These are phyloP conservation scores for Xylaria sp. DNA, from an alignment of 2,329 filamentous ascomycete genomes.

Conservation along the genomic window DNA sequence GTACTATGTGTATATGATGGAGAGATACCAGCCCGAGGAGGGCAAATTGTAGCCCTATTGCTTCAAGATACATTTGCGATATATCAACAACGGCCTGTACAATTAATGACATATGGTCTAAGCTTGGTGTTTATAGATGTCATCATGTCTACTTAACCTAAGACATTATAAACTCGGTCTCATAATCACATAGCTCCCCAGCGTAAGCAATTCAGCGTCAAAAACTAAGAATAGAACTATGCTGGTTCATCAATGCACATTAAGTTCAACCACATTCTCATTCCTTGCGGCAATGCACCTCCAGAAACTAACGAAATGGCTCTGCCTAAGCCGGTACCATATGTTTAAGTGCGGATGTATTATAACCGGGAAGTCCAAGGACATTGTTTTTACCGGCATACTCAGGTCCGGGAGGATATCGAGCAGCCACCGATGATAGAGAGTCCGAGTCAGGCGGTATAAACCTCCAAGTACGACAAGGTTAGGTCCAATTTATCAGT, in stretches of 20 bases:
- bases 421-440: background rate
- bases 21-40: background rate
- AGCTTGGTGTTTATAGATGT: conserved; percentile 15
- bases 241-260: background rate
- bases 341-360: background rate
- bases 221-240: background rate
- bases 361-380: background rate
- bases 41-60: background rate
- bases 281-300: background rate
- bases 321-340: background rate
- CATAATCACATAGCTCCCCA: too few species aligned
- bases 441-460: background rate
- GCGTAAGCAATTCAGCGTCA: background rate
- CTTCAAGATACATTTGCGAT: background rate
- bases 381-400: background rate
- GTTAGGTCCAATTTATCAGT: background rate
- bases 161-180: background rate
- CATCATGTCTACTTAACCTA: background rate
- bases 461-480: background rate
- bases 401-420: background rate
- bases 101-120: background rate
- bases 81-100: conserved; percentile 5
- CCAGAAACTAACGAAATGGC: background rate
- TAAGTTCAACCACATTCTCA: background rate
- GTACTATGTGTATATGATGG: background rate